Evolutionary conservation across 2,329 filamentous ascomycete species (phyloP), one percentile per base, ranked within the genome.

Genomic region (Colletotrichum sp.): DNA sequence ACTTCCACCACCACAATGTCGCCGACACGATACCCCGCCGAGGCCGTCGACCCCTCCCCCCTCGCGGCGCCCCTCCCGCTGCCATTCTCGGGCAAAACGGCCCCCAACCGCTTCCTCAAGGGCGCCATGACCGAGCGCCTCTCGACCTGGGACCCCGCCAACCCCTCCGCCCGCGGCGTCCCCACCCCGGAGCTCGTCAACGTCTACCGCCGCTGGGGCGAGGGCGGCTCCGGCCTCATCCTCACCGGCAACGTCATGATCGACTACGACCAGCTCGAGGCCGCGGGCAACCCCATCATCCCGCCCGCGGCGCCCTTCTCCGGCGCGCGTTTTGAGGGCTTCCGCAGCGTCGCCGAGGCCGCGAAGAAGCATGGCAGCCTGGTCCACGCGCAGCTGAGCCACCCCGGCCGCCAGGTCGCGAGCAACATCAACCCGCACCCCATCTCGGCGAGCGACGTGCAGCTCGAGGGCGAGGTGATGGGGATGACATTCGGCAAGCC

Each of bases 121-220:
- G 92, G 86, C 6, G 90, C 93, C 57, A 94, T 94, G 92, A 90
- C 90, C 3, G 93, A 95, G 81, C 86, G 89, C 15, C 84, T 94
- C 18, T 90, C 92, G 1, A 91, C 89, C 3, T 94, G 91, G 91
- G 87, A 90, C 73, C 85, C 89, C 6, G 87, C 87, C 26, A 86
- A 90, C 71, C 79, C 89, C 15, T 83, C 88, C 30, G 86, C 86
- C 4, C 88, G 92, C 65, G 87, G 86, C 0, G 79, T 88, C n/a
- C 86, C 86, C 2, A 83, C 83, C 3, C 78, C 82, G 49, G 82
- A 86, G 60, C 79, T 85, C 24, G 80, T 91, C 79, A 90, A 92
- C 57, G 84, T 92, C 57, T 93, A 93, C 82, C 85, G 87, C 69
- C 83, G 87, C 77, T 93, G 91, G 90, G 91, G 90, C 16, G 88